Conservation (phyloP, 805 yeast species). For the Isabelozyma pseudorhagii region DNA sequence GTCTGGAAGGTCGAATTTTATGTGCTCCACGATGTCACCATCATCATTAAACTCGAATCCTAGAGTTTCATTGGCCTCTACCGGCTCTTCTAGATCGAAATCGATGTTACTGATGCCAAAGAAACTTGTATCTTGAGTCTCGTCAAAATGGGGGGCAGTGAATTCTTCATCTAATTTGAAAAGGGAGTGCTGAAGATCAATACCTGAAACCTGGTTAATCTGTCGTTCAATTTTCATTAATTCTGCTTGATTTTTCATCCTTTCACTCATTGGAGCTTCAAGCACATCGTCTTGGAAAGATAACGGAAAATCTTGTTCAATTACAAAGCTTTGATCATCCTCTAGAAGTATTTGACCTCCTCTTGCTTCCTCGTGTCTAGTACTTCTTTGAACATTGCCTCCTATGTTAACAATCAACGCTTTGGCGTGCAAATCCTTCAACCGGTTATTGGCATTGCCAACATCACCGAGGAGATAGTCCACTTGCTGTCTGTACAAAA, state of each 20-base stretch:
- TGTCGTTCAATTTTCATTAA: not conserved
- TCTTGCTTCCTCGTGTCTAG: not conserved
- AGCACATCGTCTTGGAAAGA: not conserved
- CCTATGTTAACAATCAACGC: conserved; percentile 2
- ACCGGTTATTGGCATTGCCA: conserved; percentile 8
- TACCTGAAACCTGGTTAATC: not conserved
- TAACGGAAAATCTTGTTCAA: not conserved
- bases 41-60: conserved; percentile 20
- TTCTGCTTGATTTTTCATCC: not conserved
- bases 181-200: not conserved
- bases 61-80: conserved; percentile 2
- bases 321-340: not conserved
- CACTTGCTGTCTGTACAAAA: conserved; percentile 48
- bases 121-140: not conserved
- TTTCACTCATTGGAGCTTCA: not conserved
- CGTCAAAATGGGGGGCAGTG: not conserved
- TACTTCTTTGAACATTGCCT: not conserved
- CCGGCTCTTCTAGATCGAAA: conserved; percentile 1
- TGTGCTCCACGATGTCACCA: conserved; percentile 10
- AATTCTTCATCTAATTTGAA: not conserved
- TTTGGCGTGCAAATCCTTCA: conserved; percentile 1
- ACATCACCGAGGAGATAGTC: conserved; percentile 41
- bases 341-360: not conserved
- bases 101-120: conserved; percentile 1
- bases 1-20: not conserved